Percentiles rank a stretch among this genome's conserved stretches.
Conservation (phyloP, 148 eudicot genomes). For the Persicaria tinctoria region DNA sequence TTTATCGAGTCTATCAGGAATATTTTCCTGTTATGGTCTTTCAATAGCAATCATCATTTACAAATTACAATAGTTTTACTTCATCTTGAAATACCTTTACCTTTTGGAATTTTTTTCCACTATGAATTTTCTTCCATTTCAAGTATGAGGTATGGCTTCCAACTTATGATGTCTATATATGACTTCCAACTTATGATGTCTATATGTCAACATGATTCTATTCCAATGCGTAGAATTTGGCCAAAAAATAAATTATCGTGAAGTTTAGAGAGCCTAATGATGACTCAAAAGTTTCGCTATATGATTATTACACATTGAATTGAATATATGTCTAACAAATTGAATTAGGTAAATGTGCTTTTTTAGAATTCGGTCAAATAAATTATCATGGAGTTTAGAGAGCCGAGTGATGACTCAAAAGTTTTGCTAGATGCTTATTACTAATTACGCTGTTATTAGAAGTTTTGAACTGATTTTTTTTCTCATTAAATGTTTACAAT, state of each 20-base stretch:
- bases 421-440: no score
- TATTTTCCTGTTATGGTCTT: neutral
- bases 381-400: no score
- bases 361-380: no score
- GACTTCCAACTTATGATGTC: neutral
- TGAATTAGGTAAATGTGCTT: no score
- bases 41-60: neutral
- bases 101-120: neutral
- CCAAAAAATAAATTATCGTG: neutral
- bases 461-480: no score
- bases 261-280: neutral
- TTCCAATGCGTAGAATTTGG: neutral
- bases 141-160: neutral
- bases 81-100: neutral
- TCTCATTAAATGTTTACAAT: no score
- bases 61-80: neutral
- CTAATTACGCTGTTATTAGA: no score
- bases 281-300: neutral
- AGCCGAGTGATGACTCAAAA: no score
- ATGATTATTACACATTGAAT: no score
- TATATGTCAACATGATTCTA: neutral
- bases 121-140: neutral
- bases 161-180: neutral
- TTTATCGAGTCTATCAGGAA: neutral
- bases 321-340: no score